Evolutionary conservation across 306 rosid genomes (phyloP).

Genomic region (Glycine tomentella): DNA sequence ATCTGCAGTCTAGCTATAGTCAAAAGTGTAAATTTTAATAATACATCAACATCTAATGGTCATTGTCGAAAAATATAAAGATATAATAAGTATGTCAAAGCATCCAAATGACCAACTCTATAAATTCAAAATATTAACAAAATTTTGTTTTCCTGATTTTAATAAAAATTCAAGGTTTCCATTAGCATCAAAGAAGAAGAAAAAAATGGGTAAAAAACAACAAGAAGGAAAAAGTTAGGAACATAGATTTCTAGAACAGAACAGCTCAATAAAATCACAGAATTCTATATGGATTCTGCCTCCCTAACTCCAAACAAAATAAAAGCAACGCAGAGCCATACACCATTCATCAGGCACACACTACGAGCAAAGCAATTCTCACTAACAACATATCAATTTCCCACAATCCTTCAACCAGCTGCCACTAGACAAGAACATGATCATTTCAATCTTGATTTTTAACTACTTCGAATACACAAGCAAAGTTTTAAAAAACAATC

Average conservation of each 20-base stretch:
- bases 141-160: background rate
- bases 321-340: background rate
- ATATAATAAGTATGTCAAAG: background rate
- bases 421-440: constrained; percentile 17
- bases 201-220: too few relatives aligned
- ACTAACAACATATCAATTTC: constrained; percentile 1
- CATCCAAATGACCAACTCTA: background rate
- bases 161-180: background rate
- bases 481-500: background rate
- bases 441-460: constrained; percentile 11
- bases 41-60: background rate
- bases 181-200: background rate
- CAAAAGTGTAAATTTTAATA: too few relatives aligned
- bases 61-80: background rate
- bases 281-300: too few relatives aligned
- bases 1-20: too few relatives aligned
- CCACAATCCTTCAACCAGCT: background rate
- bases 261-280: too few relatives aligned
- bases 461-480: background rate
- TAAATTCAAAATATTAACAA: constrained; percentile 2
- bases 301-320: too few relatives aligned
- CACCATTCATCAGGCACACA: background rate
- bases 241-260: too few relatives aligned
- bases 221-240: too few relatives aligned
- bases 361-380: constrained; percentile 13